A percentile compares a stretch with the other conserved stretches of the same genome.
These are phyloP conservation scores for Angomonas ambiguus DNA, from an alignment of 208 protist species.

Conservation along the genomic window DNA sequence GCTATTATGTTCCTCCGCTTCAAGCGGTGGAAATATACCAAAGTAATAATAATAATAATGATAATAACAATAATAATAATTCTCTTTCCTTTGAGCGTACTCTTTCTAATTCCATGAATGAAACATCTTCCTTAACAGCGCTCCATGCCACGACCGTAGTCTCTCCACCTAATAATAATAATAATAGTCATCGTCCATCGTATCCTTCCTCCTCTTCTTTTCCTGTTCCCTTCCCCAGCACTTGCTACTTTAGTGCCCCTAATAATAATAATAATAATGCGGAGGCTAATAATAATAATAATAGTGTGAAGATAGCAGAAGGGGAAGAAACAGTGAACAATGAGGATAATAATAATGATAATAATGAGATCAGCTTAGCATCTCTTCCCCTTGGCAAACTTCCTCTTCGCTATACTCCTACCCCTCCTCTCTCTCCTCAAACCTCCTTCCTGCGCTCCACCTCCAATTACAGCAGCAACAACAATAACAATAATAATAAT, in stretches of 20 bases:
- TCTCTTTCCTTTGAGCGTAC: not conserved
- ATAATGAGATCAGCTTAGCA: no score
- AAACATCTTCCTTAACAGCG: not conserved
- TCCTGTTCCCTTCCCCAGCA: no score
- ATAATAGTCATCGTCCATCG: not conserved
- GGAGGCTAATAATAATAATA: no score
- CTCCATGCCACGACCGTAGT: no score
- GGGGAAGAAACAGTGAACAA: not conserved
- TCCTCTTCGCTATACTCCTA: no score
- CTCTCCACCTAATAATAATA: constrained; percentile 1
- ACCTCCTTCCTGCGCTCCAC: no score
- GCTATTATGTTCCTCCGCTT: not conserved
- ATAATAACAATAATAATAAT: not conserved
- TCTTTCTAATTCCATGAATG: not conserved
- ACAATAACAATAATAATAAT: constrained; percentile 1
- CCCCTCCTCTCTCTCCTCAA: no score
- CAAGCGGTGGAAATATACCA: not conserved
- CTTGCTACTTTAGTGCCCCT: no score
- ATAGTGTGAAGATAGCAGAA: not conserved
- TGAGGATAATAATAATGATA: not conserved
- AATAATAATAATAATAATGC: no score
- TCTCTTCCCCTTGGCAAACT: no score
- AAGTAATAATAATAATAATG: not conserved
- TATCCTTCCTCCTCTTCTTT: not conserved
- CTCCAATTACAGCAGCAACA: not conserved